Evolutionary conservation across 495 filamentous ascomycete species (phyloP).

Genomic region (Opeltia flavorubescens): DNA sequence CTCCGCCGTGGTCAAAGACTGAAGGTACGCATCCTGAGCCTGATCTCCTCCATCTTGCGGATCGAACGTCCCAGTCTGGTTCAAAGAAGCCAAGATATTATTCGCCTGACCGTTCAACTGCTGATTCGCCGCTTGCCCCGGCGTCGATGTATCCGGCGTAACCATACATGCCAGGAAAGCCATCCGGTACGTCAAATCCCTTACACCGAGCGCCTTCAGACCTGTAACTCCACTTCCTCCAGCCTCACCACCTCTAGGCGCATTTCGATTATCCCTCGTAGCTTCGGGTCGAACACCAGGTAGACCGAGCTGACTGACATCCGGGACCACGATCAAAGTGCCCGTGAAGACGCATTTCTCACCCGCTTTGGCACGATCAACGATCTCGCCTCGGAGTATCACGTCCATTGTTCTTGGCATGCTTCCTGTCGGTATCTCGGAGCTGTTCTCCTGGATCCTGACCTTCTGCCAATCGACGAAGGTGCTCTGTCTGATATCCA

Average conservation of each 20-base stretch:
- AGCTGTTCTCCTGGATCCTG: conserved; percentile 91
- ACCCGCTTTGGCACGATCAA: conserved; percentile 90
- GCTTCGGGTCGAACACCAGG: conserved; percentile 76
- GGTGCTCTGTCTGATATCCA: conserved; percentile 92
- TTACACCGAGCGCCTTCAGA: conserved; percentile 81
- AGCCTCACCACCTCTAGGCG: conserved; percentile 59
- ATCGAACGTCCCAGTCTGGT: conserved; percentile 52
- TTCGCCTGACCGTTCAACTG: conserved; percentile 54
- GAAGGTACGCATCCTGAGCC: conserved; percentile 75
- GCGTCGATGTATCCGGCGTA: conserved; percentile 73
- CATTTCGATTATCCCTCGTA: conserved; percentile 64
- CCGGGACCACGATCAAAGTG: conserved; percentile 88
- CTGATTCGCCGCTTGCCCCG: conserved; percentile 49
- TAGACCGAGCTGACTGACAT: conserved; percentile 88
- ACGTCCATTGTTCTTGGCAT: conserved; percentile 98
- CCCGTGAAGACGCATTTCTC: conserved; percentile 98
- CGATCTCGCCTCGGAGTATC: conserved; percentile 94
- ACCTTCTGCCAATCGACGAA: conserved; percentile 99
- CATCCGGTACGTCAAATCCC: conserved; percentile 92
- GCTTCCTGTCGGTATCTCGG: conserved; percentile 94
- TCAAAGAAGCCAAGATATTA: conserved; percentile 71
- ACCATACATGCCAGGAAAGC: conserved; percentile 98
- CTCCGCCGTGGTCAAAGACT: conserved; percentile 67
- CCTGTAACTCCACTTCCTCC: conserved; percentile 77
- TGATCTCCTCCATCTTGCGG: conserved; percentile 57